These are phyloP conservation scores for Ziziphus jujuba DNA, from an alignment of 306 rosid species.

Conservation along the genomic window DNA sequence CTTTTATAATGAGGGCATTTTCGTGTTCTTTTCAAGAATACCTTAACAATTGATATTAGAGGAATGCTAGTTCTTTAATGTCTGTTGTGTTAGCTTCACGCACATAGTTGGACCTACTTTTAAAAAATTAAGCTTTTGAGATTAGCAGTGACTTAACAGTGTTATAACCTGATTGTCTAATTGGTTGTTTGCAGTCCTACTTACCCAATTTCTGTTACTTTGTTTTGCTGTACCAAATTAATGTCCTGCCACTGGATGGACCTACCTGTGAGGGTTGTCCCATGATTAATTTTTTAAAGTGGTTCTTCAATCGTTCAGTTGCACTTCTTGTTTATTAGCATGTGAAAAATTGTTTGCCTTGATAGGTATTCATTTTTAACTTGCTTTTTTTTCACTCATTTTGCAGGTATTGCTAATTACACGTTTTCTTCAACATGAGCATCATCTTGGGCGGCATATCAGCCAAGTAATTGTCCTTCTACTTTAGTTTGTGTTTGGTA, in stretches of 20 bases:
- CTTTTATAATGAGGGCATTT: background rate
- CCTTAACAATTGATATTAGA: too few species aligned
- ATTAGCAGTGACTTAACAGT: too few species aligned
- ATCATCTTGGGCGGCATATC: slow-evolving; percentile 91
- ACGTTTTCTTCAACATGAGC: slow-evolving; percentile 97
- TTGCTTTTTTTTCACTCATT: background rate
- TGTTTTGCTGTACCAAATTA: too few species aligned
- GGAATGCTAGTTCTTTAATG: background rate
- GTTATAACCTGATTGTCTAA: too few species aligned
- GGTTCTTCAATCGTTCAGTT: slow-evolving; percentile 8
- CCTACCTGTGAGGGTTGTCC: too few species aligned
- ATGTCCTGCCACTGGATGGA: too few species aligned
- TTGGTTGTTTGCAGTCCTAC: too few species aligned
- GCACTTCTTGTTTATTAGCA: slow-evolving; percentile 1
- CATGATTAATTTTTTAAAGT: background rate
- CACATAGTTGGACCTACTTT: background rate
- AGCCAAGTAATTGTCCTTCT: slow-evolving; percentile 61
- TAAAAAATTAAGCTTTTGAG: too few species aligned
- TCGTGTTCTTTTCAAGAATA: background rate
- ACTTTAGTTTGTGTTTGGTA: background rate
- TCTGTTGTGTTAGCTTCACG: too few species aligned
- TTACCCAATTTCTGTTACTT: too few species aligned
- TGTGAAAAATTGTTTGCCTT: background rate
- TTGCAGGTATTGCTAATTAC: slow-evolving; percentile 75
- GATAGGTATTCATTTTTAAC: slow-evolving; percentile 11